Base-by-base conservation (phyloP, 1,284 basidiomycete genomes). In the Ustilago curta region DNA sequence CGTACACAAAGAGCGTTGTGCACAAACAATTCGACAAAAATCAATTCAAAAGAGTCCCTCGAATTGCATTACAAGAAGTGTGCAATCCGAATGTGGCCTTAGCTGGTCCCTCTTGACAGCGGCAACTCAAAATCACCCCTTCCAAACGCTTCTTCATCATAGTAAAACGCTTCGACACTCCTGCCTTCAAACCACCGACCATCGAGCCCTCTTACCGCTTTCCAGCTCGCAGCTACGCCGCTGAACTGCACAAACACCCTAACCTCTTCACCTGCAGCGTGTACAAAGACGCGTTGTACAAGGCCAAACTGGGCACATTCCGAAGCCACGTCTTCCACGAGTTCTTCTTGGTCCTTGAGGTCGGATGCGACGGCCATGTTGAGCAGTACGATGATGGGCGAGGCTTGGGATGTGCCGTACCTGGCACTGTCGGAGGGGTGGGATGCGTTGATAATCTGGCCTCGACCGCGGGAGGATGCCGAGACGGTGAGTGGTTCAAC, bases 161-260 rank as follows among this genome's bases (percentile, higher is more conserved):
- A 69, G 14, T 62, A 69, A 12, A 51, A 50, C 3, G 73, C 69
- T 3, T 50, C 23, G 19, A 68, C 65, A 19, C 50, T 57, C 32
- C 52, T 44, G 3, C 69, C 75, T 23, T 68, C 59, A 21, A 77
- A 70, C 47, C 56, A 72, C 2, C 70, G n/a, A n/a, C 63, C 72
- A n/a, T 83, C 68, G 3, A 83, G 39, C 4, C 35, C 67, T 21
- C 77, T 50, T 0, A 82, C 74, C 0, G 78, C 76, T 35, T 70
- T 64, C 63, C 74, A 83, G 5, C 80, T 69, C 7, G 63, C 81
- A 2, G 77, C 78, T 40, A 65, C 44, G 12, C 80, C 81, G 14
- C 60, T 68, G 49, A 82, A 83, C n/a, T 65, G 48, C 5, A 83
- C 77, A 64, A 83, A 81, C 8, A 78, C 65, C 14, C 76, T 65